phyloP scores from a whole-genome alignment of 495 filamentous ascomycete genomes.

The Aspergillus heteromorphus region DNA sequence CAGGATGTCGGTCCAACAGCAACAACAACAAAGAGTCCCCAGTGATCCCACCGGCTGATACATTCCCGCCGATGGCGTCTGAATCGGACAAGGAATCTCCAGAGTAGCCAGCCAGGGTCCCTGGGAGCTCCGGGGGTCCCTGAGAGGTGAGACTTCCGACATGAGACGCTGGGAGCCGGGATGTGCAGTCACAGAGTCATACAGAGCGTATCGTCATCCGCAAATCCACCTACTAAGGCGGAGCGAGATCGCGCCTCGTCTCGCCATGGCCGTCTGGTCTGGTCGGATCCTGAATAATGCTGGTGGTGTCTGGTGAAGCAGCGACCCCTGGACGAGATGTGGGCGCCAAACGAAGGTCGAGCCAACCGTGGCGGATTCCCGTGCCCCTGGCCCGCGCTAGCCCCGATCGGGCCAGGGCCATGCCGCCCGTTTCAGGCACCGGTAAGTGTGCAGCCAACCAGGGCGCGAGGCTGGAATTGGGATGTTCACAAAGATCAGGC shows the following conservation, averaged over 20 bases:
- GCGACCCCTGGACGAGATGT: background rate
- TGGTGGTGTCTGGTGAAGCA: no score
- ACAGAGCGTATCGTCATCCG: background rate
- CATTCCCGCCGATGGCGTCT: background rate
- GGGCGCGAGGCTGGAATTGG: background rate
- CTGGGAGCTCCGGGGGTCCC: background rate
- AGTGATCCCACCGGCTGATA: background rate
- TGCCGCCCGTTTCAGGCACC: constrained; percentile 11
- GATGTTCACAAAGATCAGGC: no score
- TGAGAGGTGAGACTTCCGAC: background rate
- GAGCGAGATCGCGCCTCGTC: no score
- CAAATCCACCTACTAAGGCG: background rate
- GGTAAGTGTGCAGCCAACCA: background rate
- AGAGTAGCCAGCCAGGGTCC: background rate
- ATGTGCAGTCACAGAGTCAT: background rate
- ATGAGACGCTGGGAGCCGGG: background rate
- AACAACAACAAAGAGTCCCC: background rate
- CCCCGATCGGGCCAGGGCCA: background rate
- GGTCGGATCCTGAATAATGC: no score
- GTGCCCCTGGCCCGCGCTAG: constrained; percentile 5
- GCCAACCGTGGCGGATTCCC: background rate
- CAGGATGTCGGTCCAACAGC: background rate
- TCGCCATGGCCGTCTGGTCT: no score
- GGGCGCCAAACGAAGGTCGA: background rate
- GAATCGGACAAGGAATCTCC: background rate